A percentile compares a stretch with the other conserved stretches of the same genome.
Evolutionary conservation across 1,139 yeast genomes (phyloP).

Genomic region (Suhomyces anneliseae): DNA sequence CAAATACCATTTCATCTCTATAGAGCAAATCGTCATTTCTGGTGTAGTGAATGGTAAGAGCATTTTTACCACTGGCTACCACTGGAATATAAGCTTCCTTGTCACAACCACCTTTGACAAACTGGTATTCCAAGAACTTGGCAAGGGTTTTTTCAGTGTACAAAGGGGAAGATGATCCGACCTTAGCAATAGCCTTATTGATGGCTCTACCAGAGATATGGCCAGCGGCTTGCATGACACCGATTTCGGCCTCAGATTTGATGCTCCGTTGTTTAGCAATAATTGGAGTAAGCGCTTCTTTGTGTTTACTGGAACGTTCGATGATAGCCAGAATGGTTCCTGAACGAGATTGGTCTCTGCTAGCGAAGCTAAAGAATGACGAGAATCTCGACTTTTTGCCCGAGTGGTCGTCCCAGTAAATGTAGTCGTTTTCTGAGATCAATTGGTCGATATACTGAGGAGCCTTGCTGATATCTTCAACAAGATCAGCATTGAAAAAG

Average conservation of each 20-base stretch:
- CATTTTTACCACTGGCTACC: constrained; percentile 89
- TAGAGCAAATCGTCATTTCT: constrained; percentile 78
- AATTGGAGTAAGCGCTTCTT: constrained; percentile 47
- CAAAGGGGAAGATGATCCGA: constrained; percentile 47
- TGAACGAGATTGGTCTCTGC: constrained; percentile 5
- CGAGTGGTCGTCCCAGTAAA: constrained; percentile 51
- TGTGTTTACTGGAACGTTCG: constrained; percentile 28
- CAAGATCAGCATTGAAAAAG: constrained; percentile 83
- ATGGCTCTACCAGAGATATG: constrained; percentile 80
- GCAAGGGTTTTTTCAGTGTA: constrained; percentile 74
- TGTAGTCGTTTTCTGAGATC: constrained; percentile 44
- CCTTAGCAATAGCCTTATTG: constrained; percentile 73
- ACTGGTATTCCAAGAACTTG: constrained; percentile 80
- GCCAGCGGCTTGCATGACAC: constrained; percentile 79
- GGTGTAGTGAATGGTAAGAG: constrained; percentile 86
- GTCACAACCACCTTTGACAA: constrained; percentile 85
- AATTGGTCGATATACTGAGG: constrained; percentile 46
- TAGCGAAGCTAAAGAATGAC: constrained; percentile 12
- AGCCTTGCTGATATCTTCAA: constrained; percentile 50
- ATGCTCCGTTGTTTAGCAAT: constrained; percentile 62
- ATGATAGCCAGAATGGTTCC: constrained; percentile 23
- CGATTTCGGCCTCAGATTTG: constrained; percentile 76
- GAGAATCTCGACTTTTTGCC: constrained; percentile 13
- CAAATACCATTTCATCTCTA: constrained; percentile 79
- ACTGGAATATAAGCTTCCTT: constrained; percentile 92